Conservation (phyloP, 306 rosid genomes). For the Castanea mollissima region DNA sequence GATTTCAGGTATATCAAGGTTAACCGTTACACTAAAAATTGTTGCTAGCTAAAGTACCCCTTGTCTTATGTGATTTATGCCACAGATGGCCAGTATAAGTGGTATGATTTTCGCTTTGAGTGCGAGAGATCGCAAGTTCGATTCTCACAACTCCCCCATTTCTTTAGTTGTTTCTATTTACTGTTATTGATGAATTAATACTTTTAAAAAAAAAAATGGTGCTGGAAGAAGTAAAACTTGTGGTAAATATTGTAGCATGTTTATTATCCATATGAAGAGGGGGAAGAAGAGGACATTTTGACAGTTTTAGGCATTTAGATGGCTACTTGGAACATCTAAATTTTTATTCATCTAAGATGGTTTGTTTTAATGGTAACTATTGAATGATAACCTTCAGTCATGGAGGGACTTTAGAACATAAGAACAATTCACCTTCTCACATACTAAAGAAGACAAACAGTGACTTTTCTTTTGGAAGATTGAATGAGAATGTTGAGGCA, state of each 20-base stretch:
- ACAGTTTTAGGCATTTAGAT: conserved; percentile 1
- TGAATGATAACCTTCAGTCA: neutral
- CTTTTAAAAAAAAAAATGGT: no score
- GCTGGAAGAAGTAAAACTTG: conserved; percentile 10
- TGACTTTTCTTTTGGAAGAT: neutral
- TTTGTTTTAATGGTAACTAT: neutral
- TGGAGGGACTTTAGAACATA: neutral
- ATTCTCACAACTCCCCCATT: no score
- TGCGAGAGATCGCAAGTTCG: no score
- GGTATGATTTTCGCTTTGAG: neutral
- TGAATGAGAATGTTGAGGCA: neutral
- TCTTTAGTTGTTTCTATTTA: no score
- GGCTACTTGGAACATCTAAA: conserved; percentile 18
- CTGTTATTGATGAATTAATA: no score
- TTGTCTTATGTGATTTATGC: conserved; percentile 5
- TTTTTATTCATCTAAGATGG: neutral
- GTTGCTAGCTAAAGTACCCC: conserved; percentile 6
- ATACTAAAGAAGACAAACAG: neutral
- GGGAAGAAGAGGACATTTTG: conserved; percentile 14
- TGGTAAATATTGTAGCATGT: neutral
- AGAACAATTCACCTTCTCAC: neutral
- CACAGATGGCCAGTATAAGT: neutral
- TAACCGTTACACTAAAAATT: neutral
- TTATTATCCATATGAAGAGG: conserved; percentile 3
- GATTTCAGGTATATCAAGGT: neutral